These are phyloP conservation scores for Escovopsis sp. DNA, from an alignment of 2,329 filamentous ascomycete genomes.

Conservation along the genomic window DNA sequence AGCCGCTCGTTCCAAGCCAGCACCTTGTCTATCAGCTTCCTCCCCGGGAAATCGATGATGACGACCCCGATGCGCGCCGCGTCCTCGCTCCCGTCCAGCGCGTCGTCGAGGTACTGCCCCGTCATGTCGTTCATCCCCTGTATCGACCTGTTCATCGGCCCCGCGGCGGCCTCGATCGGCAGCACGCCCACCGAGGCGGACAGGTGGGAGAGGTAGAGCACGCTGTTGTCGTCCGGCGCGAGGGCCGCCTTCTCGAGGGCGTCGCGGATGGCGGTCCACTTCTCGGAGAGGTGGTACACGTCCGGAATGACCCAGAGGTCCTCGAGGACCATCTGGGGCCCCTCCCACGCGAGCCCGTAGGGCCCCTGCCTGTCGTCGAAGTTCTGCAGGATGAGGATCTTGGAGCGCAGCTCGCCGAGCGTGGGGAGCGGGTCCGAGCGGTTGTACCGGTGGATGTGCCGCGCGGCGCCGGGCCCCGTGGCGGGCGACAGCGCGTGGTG, in stretches of 20 bases:
- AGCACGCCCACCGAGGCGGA: conserved; percentile 32
- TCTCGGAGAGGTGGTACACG: conserved; percentile 26
- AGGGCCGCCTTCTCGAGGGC: conserved; percentile 24
- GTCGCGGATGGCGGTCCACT: conserved; percentile 28
- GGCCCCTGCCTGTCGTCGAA: conserved; percentile 19
- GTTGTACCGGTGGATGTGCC: conserved; percentile 22
- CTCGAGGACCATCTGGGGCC: conserved; percentile 28
- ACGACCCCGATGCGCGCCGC: conserved; percentile 26
- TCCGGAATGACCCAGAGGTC: conserved; percentile 31
- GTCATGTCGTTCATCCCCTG: conserved; percentile 35
- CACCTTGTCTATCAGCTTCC: conserved; percentile 25
- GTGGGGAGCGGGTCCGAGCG: conserved; percentile 21
- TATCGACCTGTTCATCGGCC: conserved; percentile 25
- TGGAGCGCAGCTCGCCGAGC: conserved; percentile 28
- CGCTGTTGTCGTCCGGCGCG: conserved; percentile 17
- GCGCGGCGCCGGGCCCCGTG: conserved; percentile 19
- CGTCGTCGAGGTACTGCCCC: conserved; percentile 25
- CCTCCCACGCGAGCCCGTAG: conserved; percentile 31
- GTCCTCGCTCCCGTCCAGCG: conserved; percentile 10
- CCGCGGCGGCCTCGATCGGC: conserved; percentile 34
- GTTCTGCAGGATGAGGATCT: conserved; percentile 32
- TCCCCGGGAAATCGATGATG: conserved; percentile 34
- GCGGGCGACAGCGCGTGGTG: conserved; percentile 20
- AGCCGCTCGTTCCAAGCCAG: conserved; percentile 24
- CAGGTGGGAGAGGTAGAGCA: conserved; percentile 29